Evolutionary conservation across 2,329 filamentous ascomycete genomes (phyloP).

Genomic region (Helicocarpus griseus): DNA sequence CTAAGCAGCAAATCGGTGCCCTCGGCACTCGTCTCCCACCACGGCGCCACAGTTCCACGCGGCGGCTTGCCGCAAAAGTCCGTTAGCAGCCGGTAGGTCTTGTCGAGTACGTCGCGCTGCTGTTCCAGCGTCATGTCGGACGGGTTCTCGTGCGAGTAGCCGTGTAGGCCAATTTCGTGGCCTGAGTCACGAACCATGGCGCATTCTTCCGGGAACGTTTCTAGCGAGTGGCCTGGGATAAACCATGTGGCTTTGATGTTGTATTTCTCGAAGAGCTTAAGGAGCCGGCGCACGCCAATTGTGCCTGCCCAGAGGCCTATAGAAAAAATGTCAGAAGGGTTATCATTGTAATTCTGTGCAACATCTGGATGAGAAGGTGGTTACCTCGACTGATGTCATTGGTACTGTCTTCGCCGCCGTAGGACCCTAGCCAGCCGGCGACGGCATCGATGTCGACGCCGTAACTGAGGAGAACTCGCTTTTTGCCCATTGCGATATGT

Average conservation of each 20-base stretch:
- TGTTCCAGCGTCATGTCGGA: constrained; percentile 63
- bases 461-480: constrained; percentile 49
- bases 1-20: constrained; percentile 42
- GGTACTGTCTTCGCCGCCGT: constrained; percentile 62
- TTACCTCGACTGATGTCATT: constrained; percentile 62
- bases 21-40: constrained; percentile 64
- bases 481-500: constrained; percentile 28
- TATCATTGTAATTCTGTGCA: background rate
- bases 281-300: constrained; percentile 52
- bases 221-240: constrained; percentile 54
- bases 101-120: constrained; percentile 65
- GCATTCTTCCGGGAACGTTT: constrained; percentile 59
- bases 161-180: constrained; percentile 59
- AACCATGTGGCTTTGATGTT: constrained; percentile 61
- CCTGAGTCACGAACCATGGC: constrained; percentile 52
- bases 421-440: constrained; percentile 65
- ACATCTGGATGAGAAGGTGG: background rate
- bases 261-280: constrained; percentile 64
- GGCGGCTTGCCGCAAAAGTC: constrained; percentile 68
- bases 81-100: constrained; percentile 63
- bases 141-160: constrained; percentile 67
- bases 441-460: constrained; percentile 70
- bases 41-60: constrained; percentile 62
- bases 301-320: constrained; percentile 59
- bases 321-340: background rate